Evolutionary conservation across 768 basidiomycete genomes (phyloP).

Genomic region (Suillus fuscotomentosus): DNA sequence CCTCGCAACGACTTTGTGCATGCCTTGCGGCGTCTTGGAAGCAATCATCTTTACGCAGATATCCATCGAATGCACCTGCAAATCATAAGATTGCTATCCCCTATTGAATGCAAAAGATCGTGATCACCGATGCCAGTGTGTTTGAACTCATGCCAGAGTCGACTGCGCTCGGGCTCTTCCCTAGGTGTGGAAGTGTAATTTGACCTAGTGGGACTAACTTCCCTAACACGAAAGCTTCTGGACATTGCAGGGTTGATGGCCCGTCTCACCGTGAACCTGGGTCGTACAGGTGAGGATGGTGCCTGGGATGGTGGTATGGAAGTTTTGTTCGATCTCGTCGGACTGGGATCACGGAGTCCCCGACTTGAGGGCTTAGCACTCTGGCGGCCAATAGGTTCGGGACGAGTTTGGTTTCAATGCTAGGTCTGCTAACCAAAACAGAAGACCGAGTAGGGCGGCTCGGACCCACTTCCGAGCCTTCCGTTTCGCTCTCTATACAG

Average conservation of each 20-base stretch:
- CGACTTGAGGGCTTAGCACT: constrained; percentile 25
- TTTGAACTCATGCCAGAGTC: constrained; percentile 58
- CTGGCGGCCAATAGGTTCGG: constrained; percentile 23
- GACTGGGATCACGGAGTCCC: constrained; percentile 29
- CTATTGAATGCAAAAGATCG: too few relatives aligned
- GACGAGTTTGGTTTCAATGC: constrained; percentile 33
- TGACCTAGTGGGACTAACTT: constrained; percentile 26
- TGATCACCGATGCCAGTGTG: too few relatives aligned
- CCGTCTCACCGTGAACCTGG: constrained; percentile 36
- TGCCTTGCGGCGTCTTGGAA: too few relatives aligned
- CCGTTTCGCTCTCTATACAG: constrained; percentile 28
- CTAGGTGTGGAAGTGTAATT: constrained; percentile 27
- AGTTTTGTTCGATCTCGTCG: constrained; percentile 24
- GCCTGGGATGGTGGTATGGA: constrained; percentile 23
- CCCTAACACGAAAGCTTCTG: constrained; percentile 25
- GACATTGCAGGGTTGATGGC: constrained; percentile 39
- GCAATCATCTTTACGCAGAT: too few relatives aligned
- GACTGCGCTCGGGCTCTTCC: constrained; percentile 39
- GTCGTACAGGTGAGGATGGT: constrained; percentile 28
- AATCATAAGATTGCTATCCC: too few relatives aligned
- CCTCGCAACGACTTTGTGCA: too few relatives aligned
- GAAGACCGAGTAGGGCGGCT: constrained; percentile 24
- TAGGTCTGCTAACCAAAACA: constrained; percentile 27
- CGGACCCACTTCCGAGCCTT: constrained; percentile 29
- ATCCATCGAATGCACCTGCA: too few relatives aligned